These are phyloP conservation scores for Xylaria intraflava DNA, from an alignment of 495 filamentous ascomycete genomes.

Conservation along the genomic window DNA sequence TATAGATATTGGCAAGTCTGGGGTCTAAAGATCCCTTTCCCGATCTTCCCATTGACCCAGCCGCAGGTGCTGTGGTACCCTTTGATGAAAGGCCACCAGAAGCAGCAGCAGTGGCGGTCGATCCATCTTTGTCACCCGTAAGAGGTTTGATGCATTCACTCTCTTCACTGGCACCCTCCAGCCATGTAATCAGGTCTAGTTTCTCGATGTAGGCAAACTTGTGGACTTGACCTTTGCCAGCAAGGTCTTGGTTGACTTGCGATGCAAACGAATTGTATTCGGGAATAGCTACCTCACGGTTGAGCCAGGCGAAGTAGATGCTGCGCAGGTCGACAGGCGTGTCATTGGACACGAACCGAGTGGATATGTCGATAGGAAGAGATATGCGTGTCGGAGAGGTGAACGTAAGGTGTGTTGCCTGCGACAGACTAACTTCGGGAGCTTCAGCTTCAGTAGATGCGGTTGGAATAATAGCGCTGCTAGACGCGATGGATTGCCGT, in stretches of 20 bases:
- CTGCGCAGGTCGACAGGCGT: slow-evolving; percentile 80
- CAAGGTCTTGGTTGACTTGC: slow-evolving; percentile 72
- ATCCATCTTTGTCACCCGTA: slow-evolving; percentile 52
- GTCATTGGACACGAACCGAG: slow-evolving; percentile 69
- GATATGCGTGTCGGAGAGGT: slow-evolving; percentile 51
- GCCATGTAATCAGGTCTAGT: slow-evolving; percentile 82
- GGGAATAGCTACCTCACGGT: slow-evolving; percentile 78
- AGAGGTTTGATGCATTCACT: slow-evolving; percentile 87
- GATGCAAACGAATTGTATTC: slow-evolving; percentile 83
- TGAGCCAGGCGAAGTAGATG: slow-evolving; percentile 91
- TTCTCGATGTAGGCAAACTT: slow-evolving; percentile 85
- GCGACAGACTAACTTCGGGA: slow-evolving; percentile 50
- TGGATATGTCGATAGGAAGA: slow-evolving; percentile 68
- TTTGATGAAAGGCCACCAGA: slow-evolving; percentile 44
- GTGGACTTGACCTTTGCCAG: slow-evolving; percentile 57
- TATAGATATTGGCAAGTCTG: slow-evolving; percentile 78
- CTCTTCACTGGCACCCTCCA: slow-evolving; percentile 82
- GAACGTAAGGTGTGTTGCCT: slow-evolving; percentile 81
- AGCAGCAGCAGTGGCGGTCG: slow-evolving; percentile 38
- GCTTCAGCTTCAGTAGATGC: slow-evolving; percentile 52
- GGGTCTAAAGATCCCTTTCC: slow-evolving; percentile 65
- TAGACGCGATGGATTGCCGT: slow-evolving; percentile 66
- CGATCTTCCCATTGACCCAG: slow-evolving; percentile 37
- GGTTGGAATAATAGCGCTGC: slow-evolving; percentile 59
- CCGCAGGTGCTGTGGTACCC: slow-evolving; percentile 45